Percentiles rank a stretch among this genome's conserved stretches.
These are phyloP conservation scores for Ogataea methylovora DNA, from an alignment of 805 yeast genomes.

Conservation along the genomic window DNA sequence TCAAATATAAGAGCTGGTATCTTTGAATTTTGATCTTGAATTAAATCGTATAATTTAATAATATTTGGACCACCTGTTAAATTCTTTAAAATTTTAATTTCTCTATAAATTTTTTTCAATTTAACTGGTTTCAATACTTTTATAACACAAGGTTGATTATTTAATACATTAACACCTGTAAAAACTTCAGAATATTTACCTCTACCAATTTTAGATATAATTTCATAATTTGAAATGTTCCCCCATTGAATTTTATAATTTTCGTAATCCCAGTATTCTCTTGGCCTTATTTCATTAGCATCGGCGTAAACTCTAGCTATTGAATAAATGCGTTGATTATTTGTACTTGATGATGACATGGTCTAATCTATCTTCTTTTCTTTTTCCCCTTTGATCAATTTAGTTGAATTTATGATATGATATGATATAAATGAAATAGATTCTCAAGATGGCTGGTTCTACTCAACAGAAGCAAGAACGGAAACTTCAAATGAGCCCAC, in stretches of 20 bases:
- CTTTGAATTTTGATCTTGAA: constrained; percentile 75
- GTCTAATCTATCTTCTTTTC: too few relatives aligned
- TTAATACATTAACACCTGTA: constrained; percentile 63
- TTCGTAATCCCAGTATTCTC: constrained; percentile 77
- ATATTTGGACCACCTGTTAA: constrained; percentile 79
- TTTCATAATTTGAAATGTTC: constrained; percentile 76
- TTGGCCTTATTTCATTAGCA: constrained; percentile 69
- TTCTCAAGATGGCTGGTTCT: too few relatives aligned
- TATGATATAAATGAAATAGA: too few relatives aligned
- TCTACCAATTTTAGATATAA: constrained; percentile 76
- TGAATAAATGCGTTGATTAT: too few relatives aligned
- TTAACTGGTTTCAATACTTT: constrained; percentile 92
- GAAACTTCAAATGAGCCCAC: too few relatives aligned
- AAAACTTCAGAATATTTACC: constrained; percentile 95
- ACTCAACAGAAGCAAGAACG: too few relatives aligned
- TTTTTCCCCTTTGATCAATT: too few relatives aligned
- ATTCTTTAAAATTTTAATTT: constrained; percentile 80
- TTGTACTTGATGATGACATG: too few relatives aligned
- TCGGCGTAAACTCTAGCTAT: constrained; percentile 73
- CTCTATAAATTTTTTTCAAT: constrained; percentile 86
- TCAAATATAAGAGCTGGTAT: constrained; percentile 89
- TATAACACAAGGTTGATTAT: constrained; percentile 65
- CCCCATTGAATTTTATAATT: constrained; percentile 77
- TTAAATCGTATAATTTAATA: constrained; percentile 70
- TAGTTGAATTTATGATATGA: too few relatives aligned